These are phyloP conservation scores for Phoma sp. DNA, from an alignment of 2,329 filamentous ascomycete genomes.

Conservation along the genomic window DNA sequence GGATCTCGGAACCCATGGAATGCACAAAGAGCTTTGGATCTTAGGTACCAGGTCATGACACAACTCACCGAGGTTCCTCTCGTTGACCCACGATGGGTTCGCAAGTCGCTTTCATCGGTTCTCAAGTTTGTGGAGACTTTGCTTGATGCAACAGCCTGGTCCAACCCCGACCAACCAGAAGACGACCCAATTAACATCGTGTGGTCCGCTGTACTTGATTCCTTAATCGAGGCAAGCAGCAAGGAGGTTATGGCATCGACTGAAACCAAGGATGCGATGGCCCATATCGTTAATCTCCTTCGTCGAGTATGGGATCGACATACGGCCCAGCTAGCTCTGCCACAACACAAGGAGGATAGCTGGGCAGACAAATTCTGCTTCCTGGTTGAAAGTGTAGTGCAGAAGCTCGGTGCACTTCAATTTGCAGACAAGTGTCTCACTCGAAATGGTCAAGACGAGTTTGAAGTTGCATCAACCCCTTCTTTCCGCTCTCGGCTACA, in stretches of 20 bases:
- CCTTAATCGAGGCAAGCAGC: conserved; percentile 71
- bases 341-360: conserved; percentile 46
- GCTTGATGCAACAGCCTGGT: conserved; percentile 60
- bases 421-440: conserved; percentile 60
- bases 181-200: conserved; percentile 63
- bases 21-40: conserved; percentile 72
- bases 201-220: conserved; percentile 68
- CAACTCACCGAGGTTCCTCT: conserved; percentile 78
- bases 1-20: conserved; percentile 71
- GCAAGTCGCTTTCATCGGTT: conserved; percentile 72
- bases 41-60: conserved; percentile 54
- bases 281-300: conserved; percentile 73
- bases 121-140: conserved; percentile 67
- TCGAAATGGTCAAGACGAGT: conserved; percentile 64
- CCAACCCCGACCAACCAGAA: conserved; percentile 38
- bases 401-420: conserved; percentile 57
- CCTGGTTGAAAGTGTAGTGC: conserved; percentile 59
- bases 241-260: conserved; percentile 91
- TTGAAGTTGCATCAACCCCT: conserved; percentile 71
- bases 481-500: conserved; percentile 62
- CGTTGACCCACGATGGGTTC: conserved; percentile 86
- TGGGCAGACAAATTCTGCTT: conserved; percentile 61
- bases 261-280: conserved; percentile 82
- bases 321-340: conserved; percentile 46
- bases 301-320: conserved; percentile 72